Conservation (phyloP, 2,329 filamentous ascomycete genomes). For the Colletotrichum sp. region DNA sequence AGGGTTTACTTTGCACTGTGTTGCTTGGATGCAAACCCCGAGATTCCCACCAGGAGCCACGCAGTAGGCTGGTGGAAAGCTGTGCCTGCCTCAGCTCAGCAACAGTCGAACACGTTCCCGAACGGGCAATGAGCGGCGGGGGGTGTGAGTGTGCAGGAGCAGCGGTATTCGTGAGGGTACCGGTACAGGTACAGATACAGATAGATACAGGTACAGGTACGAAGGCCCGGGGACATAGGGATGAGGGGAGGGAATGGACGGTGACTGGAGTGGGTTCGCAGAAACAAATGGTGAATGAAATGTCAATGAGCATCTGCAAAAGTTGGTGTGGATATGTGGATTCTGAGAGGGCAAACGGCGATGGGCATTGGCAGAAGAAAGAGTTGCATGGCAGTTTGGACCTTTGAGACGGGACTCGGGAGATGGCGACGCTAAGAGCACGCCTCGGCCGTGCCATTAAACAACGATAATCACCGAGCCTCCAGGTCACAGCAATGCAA, state of each 20-base stretch:
- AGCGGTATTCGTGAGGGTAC: neutral
- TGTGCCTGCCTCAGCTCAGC: constrained; percentile 3
- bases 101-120: constrained; percentile 3
- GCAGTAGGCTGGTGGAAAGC: neutral
- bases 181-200: neutral
- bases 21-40: neutral
- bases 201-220: neutral
- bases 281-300: neutral
- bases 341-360: neutral
- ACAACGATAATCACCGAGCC: constrained; percentile 5
- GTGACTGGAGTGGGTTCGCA: neutral
- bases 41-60: neutral
- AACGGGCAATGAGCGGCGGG: constrained; percentile 2
- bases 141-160: neutral
- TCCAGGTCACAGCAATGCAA: neutral
- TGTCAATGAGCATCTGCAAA: neutral
- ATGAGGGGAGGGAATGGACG: neutral
- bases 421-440: constrained; percentile 8
- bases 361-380: neutral
- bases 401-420: neutral
- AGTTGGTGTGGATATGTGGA: neutral
- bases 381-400: constrained; percentile 2
- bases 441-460: neutral
- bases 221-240: neutral
- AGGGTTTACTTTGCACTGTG: constrained; percentile 7